Conservation (phyloP, 257 asterid genomes). For the Verbena officinalis region DNA sequence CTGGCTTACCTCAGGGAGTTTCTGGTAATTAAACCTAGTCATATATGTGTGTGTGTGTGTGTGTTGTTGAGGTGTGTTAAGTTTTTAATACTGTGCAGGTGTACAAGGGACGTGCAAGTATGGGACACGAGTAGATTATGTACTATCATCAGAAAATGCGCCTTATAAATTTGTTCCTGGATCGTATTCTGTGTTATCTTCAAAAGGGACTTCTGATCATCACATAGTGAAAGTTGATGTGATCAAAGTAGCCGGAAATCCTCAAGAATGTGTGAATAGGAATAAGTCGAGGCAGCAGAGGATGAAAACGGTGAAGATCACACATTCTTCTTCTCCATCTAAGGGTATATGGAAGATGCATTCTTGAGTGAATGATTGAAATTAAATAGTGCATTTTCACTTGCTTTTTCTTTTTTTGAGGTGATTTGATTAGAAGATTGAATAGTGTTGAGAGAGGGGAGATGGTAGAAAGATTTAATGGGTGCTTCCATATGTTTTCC, state of each 20-base stretch:
- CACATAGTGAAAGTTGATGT: constrained; percentile 90
- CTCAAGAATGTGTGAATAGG: constrained; percentile 38
- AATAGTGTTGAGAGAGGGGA: not conserved
- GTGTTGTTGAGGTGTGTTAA: not conserved
- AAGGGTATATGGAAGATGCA: constrained; percentile 72
- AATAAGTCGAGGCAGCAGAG: constrained; percentile 37
- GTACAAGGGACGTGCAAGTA: constrained; percentile 98
- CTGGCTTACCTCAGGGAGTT: too few species aligned
- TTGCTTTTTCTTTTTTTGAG: not conserved
- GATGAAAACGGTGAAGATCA: constrained; percentile 58
- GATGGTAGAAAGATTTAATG: constrained; percentile 16
- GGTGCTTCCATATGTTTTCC: constrained; percentile 17
- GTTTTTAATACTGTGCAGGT: constrained; percentile 43
- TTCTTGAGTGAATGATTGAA: constrained; percentile 33
- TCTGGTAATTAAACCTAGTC: too few species aligned
- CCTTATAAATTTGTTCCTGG: constrained; percentile 81
- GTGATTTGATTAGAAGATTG: constrained; percentile 25
- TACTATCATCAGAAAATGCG: constrained; percentile 63
- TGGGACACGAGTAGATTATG: constrained; percentile 89
- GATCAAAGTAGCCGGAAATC: constrained; percentile 43
- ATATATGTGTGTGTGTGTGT: not conserved
- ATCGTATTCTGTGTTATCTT: constrained; percentile 85
- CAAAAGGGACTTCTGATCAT: constrained; percentile 97
- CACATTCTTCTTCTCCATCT: constrained; percentile 58
- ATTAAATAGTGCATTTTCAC: not conserved